Evolutionary conservation across 176 grass and related monocot genomes (phyloP).

Genomic region (Rhynchospora pubera): DNA sequence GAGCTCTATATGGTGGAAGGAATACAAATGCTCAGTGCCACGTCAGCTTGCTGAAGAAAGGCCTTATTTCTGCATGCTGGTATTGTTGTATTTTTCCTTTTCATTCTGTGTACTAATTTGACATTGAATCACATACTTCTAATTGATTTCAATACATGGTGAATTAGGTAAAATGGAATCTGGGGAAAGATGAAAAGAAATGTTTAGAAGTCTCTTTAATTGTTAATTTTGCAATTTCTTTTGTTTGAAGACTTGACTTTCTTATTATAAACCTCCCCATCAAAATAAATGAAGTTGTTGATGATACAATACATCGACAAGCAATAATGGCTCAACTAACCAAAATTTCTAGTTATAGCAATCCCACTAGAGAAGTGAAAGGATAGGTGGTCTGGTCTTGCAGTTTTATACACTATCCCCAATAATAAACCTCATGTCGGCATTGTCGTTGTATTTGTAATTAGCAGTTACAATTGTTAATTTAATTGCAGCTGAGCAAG

Average conservation of each 20-base stretch:
- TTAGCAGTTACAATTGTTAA: background rate
- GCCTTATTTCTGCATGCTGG: constrained; percentile 91
- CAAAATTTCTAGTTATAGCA: no score
- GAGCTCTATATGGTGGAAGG: constrained; percentile 70
- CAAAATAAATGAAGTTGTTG: no score
- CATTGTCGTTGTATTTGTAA: background rate
- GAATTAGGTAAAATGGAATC: background rate
- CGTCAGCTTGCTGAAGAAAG: constrained; percentile 27
- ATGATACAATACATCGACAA: no score
- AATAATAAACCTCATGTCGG: background rate
- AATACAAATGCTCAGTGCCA: constrained; percentile 60
- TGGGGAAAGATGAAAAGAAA: background rate
- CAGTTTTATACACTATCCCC: no score
- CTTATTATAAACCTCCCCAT: background rate
- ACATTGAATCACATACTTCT: background rate
- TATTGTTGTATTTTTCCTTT: constrained; percentile 20
- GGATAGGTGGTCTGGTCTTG: no score
- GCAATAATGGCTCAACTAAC: no score
- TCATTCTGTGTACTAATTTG: background rate
- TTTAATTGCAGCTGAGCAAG: constrained; percentile 65
- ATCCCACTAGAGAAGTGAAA: no score
- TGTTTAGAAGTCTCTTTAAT: background rate
- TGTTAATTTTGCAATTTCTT: background rate
- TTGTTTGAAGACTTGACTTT: background rate
- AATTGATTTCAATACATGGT: background rate